Percentiles rank a stretch among this genome's conserved stretches.
Conservation (phyloP, 73 alveolate species). For the Tetrahymena thermophila region DNA sequence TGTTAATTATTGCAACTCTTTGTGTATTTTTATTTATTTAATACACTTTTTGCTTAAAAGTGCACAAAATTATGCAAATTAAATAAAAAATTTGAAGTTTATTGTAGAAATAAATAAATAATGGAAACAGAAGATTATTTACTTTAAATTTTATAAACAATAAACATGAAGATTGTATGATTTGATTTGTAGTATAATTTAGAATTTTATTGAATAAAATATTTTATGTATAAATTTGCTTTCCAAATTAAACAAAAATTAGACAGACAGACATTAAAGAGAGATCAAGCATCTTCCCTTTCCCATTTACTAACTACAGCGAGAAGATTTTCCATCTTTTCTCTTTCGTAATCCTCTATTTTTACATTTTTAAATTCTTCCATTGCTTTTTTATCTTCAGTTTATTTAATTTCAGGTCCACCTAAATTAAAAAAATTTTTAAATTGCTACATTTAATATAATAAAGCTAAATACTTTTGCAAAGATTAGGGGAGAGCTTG, state of each 20-base stretch:
- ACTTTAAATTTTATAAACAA: neutral
- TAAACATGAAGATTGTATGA: neutral
- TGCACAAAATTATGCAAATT: too few species aligned
- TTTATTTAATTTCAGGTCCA: neutral
- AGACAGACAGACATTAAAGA: neutral
- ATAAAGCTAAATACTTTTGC: conserved; percentile 12
- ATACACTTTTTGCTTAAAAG: too few species aligned
- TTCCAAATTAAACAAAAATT: neutral
- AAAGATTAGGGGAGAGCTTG: conserved; percentile 57
- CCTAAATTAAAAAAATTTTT: neutral
- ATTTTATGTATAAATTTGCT: neutral
- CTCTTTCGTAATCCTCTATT: neutral
- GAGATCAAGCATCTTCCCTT: neutral
- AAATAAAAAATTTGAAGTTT: neutral
- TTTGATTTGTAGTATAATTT: neutral
- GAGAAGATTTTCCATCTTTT: neutral
- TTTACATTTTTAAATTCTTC: neutral
- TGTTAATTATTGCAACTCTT: too few species aligned
- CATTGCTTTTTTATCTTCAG: neutral
- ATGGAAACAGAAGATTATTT: neutral
- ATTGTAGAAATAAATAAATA: too few species aligned
- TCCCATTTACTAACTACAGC: neutral
- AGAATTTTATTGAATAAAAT: neutral
- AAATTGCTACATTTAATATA: neutral
- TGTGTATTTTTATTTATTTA: too few species aligned